A percentile compares a stretch with the other conserved stretches of the same genome.
phyloP scores from a whole-genome alignment of 306 rosid species.

The Dryas octopetala region DNA sequence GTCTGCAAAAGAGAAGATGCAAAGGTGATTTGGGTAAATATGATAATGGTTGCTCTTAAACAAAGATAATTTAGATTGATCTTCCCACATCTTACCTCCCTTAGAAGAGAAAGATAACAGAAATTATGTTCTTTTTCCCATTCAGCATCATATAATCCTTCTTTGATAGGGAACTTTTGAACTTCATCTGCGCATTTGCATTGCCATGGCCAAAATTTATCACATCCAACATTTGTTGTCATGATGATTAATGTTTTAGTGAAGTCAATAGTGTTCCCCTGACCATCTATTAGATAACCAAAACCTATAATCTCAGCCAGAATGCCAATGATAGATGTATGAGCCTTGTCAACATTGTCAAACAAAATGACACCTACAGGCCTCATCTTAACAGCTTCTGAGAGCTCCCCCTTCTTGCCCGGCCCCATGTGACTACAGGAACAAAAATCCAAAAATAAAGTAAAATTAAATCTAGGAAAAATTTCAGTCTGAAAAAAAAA shows the following conservation, averaged over 20 bases:
- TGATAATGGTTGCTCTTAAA: not conserved
- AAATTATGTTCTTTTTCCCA: conserved; percentile 23
- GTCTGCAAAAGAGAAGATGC: conserved; percentile 16
- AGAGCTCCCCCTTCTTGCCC: conserved; percentile 16
- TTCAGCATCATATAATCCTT: conserved; percentile 18
- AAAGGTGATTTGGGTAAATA: not conserved
- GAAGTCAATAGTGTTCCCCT: conserved; percentile 19
- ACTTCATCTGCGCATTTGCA: conserved; percentile 29
- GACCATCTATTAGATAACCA: conserved; percentile 22
- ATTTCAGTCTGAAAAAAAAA: not conserved
- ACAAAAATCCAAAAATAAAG: not conserved
- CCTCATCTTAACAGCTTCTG: conserved; percentile 21
- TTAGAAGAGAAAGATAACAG: conserved; percentile 21
- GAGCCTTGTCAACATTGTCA: conserved; percentile 28
- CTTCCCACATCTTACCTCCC: conserved; percentile 20
- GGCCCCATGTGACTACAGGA: conserved; percentile 18
- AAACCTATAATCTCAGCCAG: conserved; percentile 16
- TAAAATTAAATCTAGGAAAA: not conserved
- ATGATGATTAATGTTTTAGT: conserved; percentile 15
- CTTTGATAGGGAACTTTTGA: conserved; percentile 21
- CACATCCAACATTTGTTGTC: conserved; percentile 25
- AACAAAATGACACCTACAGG: conserved; percentile 27
- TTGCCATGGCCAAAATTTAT: conserved; percentile 25
- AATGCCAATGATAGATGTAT: conserved; percentile 2
- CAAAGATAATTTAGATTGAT: not conserved